phyloP scores from a whole-genome alignment of 306 rosid genomes.

The Oemleria cerasiformis region DNA sequence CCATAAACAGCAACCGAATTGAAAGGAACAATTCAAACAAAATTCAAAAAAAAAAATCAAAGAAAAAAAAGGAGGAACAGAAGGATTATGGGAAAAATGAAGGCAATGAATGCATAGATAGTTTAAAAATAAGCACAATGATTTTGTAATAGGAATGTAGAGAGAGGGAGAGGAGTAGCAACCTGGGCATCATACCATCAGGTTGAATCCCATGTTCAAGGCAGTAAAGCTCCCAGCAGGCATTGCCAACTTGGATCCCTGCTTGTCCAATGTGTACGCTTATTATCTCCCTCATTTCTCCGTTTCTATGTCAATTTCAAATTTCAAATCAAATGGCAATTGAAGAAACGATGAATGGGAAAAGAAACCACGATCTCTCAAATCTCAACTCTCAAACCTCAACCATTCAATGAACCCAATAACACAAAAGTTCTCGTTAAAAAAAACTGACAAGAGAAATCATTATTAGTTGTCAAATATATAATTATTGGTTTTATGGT shows the following conservation, averaged over 20 bases:
- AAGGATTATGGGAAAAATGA: background rate
- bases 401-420: too few relatives aligned
- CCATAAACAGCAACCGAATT: background rate
- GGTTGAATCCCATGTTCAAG: constrained; percentile 76
- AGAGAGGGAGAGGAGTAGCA: too few relatives aligned
- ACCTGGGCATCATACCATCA: constrained; percentile 74
- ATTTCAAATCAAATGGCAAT: background rate
- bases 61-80: background rate
- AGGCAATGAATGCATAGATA: too few relatives aligned
- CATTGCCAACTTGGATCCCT: constrained; percentile 78
- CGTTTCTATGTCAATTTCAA: background rate
- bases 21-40: background rate
- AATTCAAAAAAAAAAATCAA: background rate
- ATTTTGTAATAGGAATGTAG: too few relatives aligned
- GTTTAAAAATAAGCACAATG: too few relatives aligned
- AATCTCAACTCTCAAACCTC: background rate
- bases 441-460: too few relatives aligned
- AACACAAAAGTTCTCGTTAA: too few relatives aligned
- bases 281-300: constrained; percentile 59
- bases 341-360: background rate
- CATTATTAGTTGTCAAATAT: background rate
- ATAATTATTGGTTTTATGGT: background rate
- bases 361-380: background rate
- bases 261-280: constrained; percentile 79
- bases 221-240: constrained; percentile 82